These are phyloP conservation scores for Lipomyces yamadae DNA, from an alignment of 805 yeast genomes.

Conservation along the genomic window DNA sequence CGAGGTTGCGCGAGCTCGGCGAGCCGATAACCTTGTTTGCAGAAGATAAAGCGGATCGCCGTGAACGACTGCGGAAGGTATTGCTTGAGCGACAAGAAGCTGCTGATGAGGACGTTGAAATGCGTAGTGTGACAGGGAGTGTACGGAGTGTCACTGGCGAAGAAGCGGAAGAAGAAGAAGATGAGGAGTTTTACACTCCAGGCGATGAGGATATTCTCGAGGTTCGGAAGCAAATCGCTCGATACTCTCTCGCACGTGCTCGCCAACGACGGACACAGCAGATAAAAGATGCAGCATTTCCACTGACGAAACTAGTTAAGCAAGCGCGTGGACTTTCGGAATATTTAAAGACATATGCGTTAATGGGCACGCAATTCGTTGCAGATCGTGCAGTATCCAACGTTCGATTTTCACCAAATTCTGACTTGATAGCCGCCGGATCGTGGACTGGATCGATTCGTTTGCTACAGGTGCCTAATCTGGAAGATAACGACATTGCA, in stretches of 20 bases:
- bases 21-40: conserved; percentile 63
- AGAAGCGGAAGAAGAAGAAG: conserved; percentile 56
- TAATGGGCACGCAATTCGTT: conserved; percentile 71
- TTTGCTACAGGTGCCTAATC: conserved; percentile 51
- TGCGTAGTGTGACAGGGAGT: conserved; percentile 24
- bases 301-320: conserved; percentile 53
- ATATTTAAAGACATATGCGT: conserved; percentile 48
- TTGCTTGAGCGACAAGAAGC: conserved; percentile 44
- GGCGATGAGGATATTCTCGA: conserved; percentile 61
- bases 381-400: conserved; percentile 71
- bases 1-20: conserved; percentile 53
- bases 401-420: conserved; percentile 53
- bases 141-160: conserved; percentile 39
- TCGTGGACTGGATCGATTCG: conserved; percentile 83
- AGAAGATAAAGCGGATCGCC: conserved; percentile 64
- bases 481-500: conserved; percentile 43
- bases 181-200: conserved; percentile 86
- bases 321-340: conserved; percentile 53
- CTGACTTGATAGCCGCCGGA: conserved; percentile 59
- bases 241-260: conserved; percentile 52
- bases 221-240: conserved; percentile 59
- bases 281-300: conserved; percentile 40
- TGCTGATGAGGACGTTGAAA: conserved; percentile 38
- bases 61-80: conserved; percentile 60
- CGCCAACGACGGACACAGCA: conserved; percentile 21